Evolutionary conservation across 2,329 filamentous ascomycete genomes (phyloP).

Genomic region (Aspergillus arachidicola): DNA sequence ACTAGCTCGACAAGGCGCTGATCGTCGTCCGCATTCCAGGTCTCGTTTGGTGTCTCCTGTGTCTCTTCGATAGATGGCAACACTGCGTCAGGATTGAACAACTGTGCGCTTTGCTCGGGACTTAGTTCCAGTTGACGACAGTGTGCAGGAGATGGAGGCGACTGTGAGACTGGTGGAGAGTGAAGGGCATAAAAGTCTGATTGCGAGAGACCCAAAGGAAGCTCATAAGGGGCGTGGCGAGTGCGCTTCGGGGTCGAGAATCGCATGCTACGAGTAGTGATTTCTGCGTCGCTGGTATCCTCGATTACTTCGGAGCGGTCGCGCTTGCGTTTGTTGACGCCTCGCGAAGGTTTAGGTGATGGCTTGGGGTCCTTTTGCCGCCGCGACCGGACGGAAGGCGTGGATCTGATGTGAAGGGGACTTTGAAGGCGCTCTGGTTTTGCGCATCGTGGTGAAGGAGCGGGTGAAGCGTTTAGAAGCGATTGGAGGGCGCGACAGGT

Average conservation of each 20-base stretch:
- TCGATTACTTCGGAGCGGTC: slow-evolving; percentile 31
- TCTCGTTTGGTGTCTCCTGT: slow-evolving; percentile 20
- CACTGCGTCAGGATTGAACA: slow-evolving; percentile 35
- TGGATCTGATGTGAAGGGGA: slow-evolving; percentile 36
- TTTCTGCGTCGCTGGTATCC: slow-evolving; percentile 17
- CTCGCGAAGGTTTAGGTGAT: slow-evolving; percentile 29
- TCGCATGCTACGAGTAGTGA: slow-evolving; percentile 21
- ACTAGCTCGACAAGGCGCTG: slow-evolving; percentile 46
- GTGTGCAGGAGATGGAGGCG: slow-evolving; percentile 31
- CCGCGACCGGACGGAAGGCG: slow-evolving; percentile 33
- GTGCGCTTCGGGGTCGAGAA: slow-evolving; percentile 50
- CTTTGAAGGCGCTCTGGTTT: slow-evolving; percentile 44
- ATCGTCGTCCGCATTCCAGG: slow-evolving; percentile 47
- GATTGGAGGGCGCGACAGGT: slow-evolving; percentile 48
- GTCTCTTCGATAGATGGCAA: slow-evolving; percentile 40
- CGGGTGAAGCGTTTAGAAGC: slow-evolving; percentile 44
- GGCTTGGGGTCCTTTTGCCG: slow-evolving; percentile 21
- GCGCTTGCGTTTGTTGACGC: slow-evolving; percentile 45
- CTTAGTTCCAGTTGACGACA: slow-evolving; percentile 15
- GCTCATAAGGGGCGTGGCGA: slow-evolving; percentile 44
- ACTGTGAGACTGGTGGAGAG: slow-evolving; percentile 36
- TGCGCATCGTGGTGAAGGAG: slow-evolving; percentile 36
- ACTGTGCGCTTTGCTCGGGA: slow-evolving; percentile 15
- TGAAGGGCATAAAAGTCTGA: slow-evolving; percentile 49
- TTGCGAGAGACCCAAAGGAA: slow-evolving; percentile 47